Percentiles rank a stretch among this genome's conserved stretches.
phyloP scores from a whole-genome alignment of 192 early-diverging fungal species.

The Jimgerdemannia lactiflua region DNA sequence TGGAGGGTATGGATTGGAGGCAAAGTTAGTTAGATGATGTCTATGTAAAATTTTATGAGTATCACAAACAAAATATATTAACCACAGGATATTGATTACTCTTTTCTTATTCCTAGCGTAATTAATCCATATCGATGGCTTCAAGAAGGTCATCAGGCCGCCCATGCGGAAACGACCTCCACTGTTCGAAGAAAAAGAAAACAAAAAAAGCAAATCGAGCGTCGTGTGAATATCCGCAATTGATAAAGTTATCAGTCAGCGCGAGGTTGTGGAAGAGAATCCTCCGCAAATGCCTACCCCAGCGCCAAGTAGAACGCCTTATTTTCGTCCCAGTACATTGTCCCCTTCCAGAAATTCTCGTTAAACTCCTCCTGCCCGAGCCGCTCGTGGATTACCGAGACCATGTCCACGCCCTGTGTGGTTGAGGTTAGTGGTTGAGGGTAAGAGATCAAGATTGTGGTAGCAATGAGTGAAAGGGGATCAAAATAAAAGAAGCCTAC shows the following conservation, averaged over 20 bases:
- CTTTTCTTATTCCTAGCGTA: constrained; percentile 21
- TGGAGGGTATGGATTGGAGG: too few species aligned
- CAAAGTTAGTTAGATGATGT: too few species aligned
- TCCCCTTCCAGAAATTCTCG: constrained; percentile 39
- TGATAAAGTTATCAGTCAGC: too few species aligned
- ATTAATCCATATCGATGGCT: constrained; percentile 33
- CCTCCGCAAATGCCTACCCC: constrained; percentile 6
- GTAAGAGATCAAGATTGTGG: neutral
- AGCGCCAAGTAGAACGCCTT: constrained; percentile 38
- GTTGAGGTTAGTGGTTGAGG: constrained; percentile 9
- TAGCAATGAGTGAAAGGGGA: neutral
- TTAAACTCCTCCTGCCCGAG: constrained; percentile 38
- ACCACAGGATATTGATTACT: too few species aligned
- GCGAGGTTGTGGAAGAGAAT: too few species aligned
- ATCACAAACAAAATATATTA: too few species aligned
- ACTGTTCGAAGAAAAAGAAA: too few species aligned
- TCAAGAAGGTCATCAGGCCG: constrained; percentile 21
- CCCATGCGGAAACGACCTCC: neutral
- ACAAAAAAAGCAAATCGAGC: too few species aligned
- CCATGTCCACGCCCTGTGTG: constrained; percentile 29
- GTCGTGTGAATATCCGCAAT: too few species aligned
- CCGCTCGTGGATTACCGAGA: constrained; percentile 44
- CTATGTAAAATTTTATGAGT: too few species aligned
- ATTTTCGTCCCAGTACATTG: constrained; percentile 35
- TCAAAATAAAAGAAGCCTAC: constrained; percentile 4